phyloP scores from a whole-genome alignment of 2,329 filamentous ascomycete species.

The Neoscytalidium dimidiatum region DNA sequence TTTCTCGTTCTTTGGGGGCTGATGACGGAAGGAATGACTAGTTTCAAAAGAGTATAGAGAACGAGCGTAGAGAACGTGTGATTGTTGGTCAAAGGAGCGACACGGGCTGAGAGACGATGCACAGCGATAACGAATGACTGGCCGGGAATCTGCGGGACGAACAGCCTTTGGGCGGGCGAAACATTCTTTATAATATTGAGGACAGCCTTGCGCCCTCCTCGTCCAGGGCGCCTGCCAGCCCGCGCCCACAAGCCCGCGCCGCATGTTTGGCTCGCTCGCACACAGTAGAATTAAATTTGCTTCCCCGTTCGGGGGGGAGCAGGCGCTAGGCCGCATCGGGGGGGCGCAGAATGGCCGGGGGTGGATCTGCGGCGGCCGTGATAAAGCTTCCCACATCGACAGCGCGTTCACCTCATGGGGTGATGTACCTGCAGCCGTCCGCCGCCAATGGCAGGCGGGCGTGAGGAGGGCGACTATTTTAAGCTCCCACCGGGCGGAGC shows the following conservation, averaged over 20 bases:
- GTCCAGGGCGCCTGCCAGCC: background rate
- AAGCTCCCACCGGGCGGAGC: conserved; percentile 2
- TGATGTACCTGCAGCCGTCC: conserved; percentile 5
- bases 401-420: background rate
- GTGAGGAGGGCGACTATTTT: conserved; percentile 12
- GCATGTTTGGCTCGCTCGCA: background rate
- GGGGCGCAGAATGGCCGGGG: background rate
- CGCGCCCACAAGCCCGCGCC: background rate
- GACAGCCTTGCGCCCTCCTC: background rate
- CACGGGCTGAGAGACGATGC: background rate
- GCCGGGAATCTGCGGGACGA: background rate
- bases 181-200: background rate
- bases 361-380: conserved; percentile 8
- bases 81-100: conserved; percentile 9
- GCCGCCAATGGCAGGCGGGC: background rate
- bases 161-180: background rate
- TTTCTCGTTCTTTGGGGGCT: too few species aligned
- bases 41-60: background rate
- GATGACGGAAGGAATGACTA: background rate
- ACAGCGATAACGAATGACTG: conserved; percentile 9
- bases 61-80: background rate
- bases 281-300: background rate
- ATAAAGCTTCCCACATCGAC: background rate
- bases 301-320: background rate
- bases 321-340: background rate